phyloP scores from a whole-genome alignment of 495 filamentous ascomycete species.

The Podospora didyma region DNA sequence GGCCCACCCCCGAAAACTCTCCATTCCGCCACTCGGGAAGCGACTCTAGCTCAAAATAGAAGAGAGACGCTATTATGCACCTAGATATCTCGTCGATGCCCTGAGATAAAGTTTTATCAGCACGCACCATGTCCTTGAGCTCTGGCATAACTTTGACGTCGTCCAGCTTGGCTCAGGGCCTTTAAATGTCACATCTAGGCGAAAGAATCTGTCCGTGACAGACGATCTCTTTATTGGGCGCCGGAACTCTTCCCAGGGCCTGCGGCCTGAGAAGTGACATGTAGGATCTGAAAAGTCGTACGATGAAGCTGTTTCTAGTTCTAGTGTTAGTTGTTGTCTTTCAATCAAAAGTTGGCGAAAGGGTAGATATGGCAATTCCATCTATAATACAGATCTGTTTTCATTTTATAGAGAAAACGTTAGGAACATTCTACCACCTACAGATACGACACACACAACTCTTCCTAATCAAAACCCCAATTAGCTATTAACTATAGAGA shows the following conservation, averaged over 20 bases:
- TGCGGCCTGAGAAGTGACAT: background rate
- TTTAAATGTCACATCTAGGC: background rate
- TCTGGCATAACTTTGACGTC: background rate
- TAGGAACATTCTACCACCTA: too few species aligned
- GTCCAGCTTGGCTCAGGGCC: background rate
- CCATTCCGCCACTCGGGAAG: background rate
- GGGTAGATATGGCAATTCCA: too few species aligned
- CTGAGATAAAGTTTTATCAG: background rate
- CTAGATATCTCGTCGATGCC: background rate
- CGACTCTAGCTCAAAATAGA: background rate
- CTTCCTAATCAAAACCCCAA: too few species aligned
- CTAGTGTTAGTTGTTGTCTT: too few species aligned
- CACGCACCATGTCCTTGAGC: background rate
- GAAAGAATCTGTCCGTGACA: background rate
- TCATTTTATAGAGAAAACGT: too few species aligned
- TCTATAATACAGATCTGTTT: too few species aligned
- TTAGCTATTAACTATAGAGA: too few species aligned
- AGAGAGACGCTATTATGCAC: background rate
- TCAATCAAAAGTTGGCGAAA: too few species aligned
- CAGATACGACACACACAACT: too few species aligned
- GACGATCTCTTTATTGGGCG: background rate
- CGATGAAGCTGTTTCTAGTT: background rate
- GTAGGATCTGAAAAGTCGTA: background rate
- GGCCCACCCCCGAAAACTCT: background rate
- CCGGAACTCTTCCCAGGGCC: background rate